phyloP scores from a whole-genome alignment of 1,284 basidiomycete species.

The Trichosporon faecale region DNA sequence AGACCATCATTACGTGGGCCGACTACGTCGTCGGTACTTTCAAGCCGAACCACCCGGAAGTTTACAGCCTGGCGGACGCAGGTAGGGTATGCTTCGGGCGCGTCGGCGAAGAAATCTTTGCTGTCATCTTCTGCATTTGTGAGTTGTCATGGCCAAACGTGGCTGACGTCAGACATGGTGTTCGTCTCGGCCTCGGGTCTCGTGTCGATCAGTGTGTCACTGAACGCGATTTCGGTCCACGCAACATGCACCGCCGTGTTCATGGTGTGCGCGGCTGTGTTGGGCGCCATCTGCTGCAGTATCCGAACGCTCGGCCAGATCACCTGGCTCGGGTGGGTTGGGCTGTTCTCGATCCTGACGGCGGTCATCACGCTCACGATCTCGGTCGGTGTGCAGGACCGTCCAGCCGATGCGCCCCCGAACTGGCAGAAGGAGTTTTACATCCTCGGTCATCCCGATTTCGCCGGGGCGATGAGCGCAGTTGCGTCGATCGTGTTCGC shows the following conservation, averaged over 20 bases:
- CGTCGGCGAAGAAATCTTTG: not conserved
- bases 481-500: constrained; percentile 45
- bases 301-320: constrained; percentile 49
- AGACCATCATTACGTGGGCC: constrained; percentile 35
- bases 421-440: constrained; percentile 34
- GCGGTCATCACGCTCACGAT: constrained; percentile 48
- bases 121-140: not conserved
- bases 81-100: constrained; percentile 24
- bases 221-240: constrained; percentile 51
- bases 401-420: constrained; percentile 33
- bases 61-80: constrained; percentile 35
- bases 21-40: constrained; percentile 25
- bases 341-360: constrained; percentile 36
- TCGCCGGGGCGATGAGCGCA: constrained; percentile 44
- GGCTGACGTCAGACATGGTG: constrained; percentile 31
- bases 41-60: constrained; percentile 30
- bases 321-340: constrained; percentile 48
- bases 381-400: constrained; percentile 47
- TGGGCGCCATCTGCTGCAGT: constrained; percentile 35
- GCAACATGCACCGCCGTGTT: constrained; percentile 48
- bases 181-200: constrained; percentile 32
- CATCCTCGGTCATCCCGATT: constrained; percentile 27
- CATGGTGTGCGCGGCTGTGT: constrained; percentile 38
- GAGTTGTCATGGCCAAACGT: not conserved
- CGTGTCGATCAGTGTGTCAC: constrained; percentile 45